phyloP scores from a whole-genome alignment of 129 eudicot genomes.

The Lactuca sativa region DNA sequence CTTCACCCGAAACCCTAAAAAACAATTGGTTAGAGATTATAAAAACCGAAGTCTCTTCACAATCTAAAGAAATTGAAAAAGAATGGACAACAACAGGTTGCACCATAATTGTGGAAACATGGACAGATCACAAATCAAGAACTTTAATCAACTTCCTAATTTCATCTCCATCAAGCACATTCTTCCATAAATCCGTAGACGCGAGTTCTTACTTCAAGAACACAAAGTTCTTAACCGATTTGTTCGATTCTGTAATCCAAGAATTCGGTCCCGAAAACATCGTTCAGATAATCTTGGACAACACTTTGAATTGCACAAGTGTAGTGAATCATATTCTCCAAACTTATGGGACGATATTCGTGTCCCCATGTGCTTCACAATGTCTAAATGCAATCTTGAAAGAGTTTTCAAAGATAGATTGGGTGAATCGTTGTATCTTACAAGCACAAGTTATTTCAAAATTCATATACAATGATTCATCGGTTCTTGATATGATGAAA shows the following conservation, averaged over 20 bases:
- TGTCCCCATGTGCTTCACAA: constrained; percentile 91
- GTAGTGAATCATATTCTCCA: constrained; percentile 71
- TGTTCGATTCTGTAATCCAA: constrained; percentile 82
- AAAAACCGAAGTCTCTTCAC: constrained; percentile 61
- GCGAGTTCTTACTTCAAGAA: constrained; percentile 76
- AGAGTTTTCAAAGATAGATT: constrained; percentile 83
- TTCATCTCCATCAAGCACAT: constrained; percentile 84
- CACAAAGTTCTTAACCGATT: constrained; percentile 59
- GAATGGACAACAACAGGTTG: constrained; percentile 95
- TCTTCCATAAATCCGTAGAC: constrained; percentile 87
- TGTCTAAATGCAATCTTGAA: constrained; percentile 80
- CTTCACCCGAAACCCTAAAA: constrained; percentile 70
- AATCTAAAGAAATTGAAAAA: constrained; percentile 67
- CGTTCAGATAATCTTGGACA: constrained; percentile 83
- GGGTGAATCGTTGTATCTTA: constrained; percentile 69
- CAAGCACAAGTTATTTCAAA: constrained; percentile 81
- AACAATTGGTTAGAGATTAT: constrained; percentile 72
- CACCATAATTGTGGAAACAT: constrained; percentile 83
- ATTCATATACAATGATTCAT: constrained; percentile 63
- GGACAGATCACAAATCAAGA: constrained; percentile 87
- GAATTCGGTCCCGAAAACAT: constrained; percentile 80
- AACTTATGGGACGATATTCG: constrained; percentile 66
- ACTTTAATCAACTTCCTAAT: constrained; percentile 78
- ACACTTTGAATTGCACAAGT: constrained; percentile 59
- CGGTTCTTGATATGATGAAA: constrained; percentile 70